Conservation (phyloP, 805 yeast species). For the Candida pini region DNA sequence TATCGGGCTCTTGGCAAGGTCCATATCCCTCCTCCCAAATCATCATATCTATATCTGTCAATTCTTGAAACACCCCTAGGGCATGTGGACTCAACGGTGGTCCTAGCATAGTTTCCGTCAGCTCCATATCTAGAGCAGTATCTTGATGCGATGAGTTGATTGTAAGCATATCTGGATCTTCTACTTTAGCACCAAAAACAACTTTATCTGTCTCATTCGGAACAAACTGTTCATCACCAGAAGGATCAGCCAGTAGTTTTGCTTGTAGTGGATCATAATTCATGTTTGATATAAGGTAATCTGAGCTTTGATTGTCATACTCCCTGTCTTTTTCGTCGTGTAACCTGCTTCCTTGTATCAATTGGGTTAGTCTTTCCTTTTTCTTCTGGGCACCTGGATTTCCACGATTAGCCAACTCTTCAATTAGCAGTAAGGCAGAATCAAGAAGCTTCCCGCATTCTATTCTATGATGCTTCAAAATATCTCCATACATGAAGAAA, state of each 20-base stretch:
- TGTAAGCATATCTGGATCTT: too few species aligned
- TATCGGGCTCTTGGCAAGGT: slow-evolving; percentile 17
- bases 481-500: slow-evolving; percentile 24
- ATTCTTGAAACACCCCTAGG: slow-evolving; percentile 15
- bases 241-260: too few species aligned
- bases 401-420: slow-evolving; percentile 15
- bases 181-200: too few species aligned
- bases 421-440: slow-evolving; percentile 15
- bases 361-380: slow-evolving; percentile 10
- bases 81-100: slow-evolving; percentile 9
- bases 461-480: slow-evolving; percentile 11
- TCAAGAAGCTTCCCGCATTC: slow-evolving; percentile 13
- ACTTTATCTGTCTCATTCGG: too few species aligned
- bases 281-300: too few species aligned
- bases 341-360: slow-evolving; percentile 13
- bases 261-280: too few species aligned
- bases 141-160: too few species aligned
- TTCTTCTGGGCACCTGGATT: slow-evolving; percentile 18
- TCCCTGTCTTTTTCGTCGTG: slow-evolving; percentile 1
- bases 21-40: slow-evolving; percentile 20
- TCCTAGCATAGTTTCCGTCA: background rate
- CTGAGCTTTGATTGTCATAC: too few species aligned
- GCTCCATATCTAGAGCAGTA: background rate
- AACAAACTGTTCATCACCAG: too few species aligned
- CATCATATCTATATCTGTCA: slow-evolving; percentile 16